Base-by-base conservation (phyloP, 345 rosid species). In the Rubroshorea leprosula region DNA sequence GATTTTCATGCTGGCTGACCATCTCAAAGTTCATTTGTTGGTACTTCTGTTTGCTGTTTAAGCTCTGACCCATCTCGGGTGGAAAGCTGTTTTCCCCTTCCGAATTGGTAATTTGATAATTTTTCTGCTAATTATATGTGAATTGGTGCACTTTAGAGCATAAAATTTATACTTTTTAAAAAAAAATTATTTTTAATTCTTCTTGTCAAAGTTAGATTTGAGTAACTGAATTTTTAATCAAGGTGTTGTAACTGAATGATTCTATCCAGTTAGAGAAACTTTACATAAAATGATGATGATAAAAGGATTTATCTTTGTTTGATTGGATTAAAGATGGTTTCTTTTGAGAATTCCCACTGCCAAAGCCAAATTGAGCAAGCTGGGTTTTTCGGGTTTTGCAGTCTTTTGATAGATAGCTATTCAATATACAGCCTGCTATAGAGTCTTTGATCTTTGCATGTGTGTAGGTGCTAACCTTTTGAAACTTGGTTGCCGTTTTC, bases 191-290 rank as follows among this genome's bases (percentile, higher is more conserved):
- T 4, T 4, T 27, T 4, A 27, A 27, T 35, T 35, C 0, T 54
- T 63, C 13, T 3, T 4, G 24, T 59, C 21, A 9, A 16, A 29
- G 23, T 46, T 68, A 16, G 5, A 26, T 41, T 16, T 14, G 16
- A 39, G 38, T 56, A 51, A 60, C 61, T 58, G 70, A 43, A 22
- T 29, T 23, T 65, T 47, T 46, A 11, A 27, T 54, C 35, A 16
- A 11, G 46, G 14, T 8, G 41, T 64, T 31, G 65, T 58, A 57
- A 73, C 65, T 39, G 72, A 64, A 25, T 51, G 20, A 8, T 51
- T 41, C 6, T 54, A 22, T 10, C 16, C 39, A 27, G 18, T 49
- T 23, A 2, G 23, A 11, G 23, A 58, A 22, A 61, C 25, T 10
- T 24, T 50, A 35, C 49, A 53, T 54, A n/a, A n/a, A n/a, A n/a